Base-by-base conservation (phyloP, 129 eudicot species). In the Helianthus tuberosus region DNA sequence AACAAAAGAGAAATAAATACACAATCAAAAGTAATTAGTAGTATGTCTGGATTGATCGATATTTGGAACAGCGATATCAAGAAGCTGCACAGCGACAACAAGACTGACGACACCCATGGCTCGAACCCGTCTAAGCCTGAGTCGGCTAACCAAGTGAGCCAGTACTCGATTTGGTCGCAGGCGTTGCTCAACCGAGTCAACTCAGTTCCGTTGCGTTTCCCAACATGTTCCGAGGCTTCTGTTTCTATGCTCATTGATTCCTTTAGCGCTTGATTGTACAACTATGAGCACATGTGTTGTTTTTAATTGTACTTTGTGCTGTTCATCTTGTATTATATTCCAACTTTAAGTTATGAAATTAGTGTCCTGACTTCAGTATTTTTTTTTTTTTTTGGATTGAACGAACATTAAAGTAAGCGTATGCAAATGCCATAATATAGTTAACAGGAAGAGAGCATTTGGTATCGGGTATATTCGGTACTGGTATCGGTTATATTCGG, bases 1-100 rank as follows among this genome's bases (percentile, higher is more conserved):
- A 9, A 48, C 14, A 8, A 27, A 44, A 0, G 9, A 49, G 12
- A 5, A 20, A 20, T 20, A 20, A 69, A 7, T 12, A 20, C 49
- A 58, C 14, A 5, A 7, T 52, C 64, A 52, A 5, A 67, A 35
- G 8, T 5, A 9, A 11, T 2, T 6, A 17, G 1, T 29, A 62
- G 51, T 59, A 74, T 80, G 80, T 80, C 84, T 69, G 84, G 77
- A 3, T 38, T 80, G 44, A 71, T 75, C 15, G 84, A 80, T 54
- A 80, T 80, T 35, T 80, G 84, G 84, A 80, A 74, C n/a, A 80
- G 64, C 15, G 84, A 80, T 54, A 5, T 38, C 25, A 76, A 76
- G 54, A 80, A 74, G 84, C 58, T 32, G 47, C 69, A 39, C 20
- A 39, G 14, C 17, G 44, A 17, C 57, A 49, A 64, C 27, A 46